phyloP scores from a whole-genome alignment of 108 stramenopile species.

The Cylindrotheca closterium region DNA sequence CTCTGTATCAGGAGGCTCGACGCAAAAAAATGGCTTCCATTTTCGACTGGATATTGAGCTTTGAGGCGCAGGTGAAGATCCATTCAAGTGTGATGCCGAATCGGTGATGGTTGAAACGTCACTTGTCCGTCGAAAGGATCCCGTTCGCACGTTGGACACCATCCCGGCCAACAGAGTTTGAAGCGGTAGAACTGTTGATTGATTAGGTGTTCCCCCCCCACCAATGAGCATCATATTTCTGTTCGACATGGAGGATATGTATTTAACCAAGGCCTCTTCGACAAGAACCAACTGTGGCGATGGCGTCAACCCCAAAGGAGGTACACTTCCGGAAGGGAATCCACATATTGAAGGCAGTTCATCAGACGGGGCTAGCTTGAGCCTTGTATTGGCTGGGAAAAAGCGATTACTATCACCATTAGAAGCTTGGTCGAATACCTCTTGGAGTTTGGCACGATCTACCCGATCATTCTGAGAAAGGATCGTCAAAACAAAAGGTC shows the following conservation, averaged over 20 bases:
- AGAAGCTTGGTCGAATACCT: not conserved
- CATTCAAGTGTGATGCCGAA: not conserved
- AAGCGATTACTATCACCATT: not conserved
- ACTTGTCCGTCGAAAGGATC: slow-evolving; percentile 2
- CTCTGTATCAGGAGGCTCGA: slow-evolving; percentile 16
- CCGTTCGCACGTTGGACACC: not conserved
- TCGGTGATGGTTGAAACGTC: not conserved
- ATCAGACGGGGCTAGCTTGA: slow-evolving; percentile 8
- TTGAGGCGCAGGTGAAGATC: not conserved
- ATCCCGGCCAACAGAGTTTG: slow-evolving; percentile 2
- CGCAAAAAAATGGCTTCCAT: slow-evolving; percentile 12
- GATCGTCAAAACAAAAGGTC: not conserved
- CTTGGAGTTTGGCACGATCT: not conserved
- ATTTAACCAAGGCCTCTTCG: not conserved
- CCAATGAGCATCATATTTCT: not conserved
- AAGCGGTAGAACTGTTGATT: not conserved
- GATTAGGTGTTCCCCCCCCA: slow-evolving; percentile 12
- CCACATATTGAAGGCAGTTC: slow-evolving; percentile 10
- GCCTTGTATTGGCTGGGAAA: not conserved
- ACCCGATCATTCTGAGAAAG: slow-evolving; percentile 1
- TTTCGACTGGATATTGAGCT: not conserved
- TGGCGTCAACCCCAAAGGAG: slow-evolving; percentile 3
- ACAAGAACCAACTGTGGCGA: slow-evolving; percentile 7
- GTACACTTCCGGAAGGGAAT: slow-evolving; percentile 7
- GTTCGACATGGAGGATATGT: not conserved